Conservation (phyloP, 1,139 yeast species). For the Pichia sp. region DNA sequence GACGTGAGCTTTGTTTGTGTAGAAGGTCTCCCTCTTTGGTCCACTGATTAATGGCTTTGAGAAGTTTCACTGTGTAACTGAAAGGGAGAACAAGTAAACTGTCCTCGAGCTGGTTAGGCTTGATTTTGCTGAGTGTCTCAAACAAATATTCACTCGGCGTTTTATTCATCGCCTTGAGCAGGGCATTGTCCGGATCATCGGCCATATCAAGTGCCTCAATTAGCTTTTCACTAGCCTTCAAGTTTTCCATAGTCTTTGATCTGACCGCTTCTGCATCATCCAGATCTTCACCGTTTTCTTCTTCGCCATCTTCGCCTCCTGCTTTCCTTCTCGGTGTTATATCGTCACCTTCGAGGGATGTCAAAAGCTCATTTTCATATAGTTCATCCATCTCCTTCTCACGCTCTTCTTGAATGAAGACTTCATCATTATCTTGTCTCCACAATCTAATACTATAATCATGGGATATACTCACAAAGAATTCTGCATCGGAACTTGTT, state of each 20-base stretch:
- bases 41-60: constrained; percentile 73
- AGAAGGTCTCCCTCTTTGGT: constrained; percentile 40
- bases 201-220: constrained; percentile 93
- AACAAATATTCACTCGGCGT: constrained; percentile 76
- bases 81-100: constrained; percentile 88
- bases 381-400: constrained; percentile 93
- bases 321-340: constrained; percentile 29
- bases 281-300: constrained; percentile 42
- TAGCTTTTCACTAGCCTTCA: constrained; percentile 90
- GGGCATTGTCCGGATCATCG: constrained; percentile 60
- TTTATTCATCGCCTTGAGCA: constrained; percentile 62
- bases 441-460: constrained; percentile 90
- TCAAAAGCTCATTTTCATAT: constrained; percentile 70
- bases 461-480: constrained; percentile 82
- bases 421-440: constrained; percentile 90
- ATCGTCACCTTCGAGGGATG: constrained; percentile 50
- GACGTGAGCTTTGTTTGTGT: constrained; percentile 37
- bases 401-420: constrained; percentile 90
- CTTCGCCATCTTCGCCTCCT: constrained; percentile 32
- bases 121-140: constrained; percentile 60
- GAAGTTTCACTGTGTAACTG: constrained; percentile 65
- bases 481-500: constrained; percentile 62
- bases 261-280: constrained; percentile 62
- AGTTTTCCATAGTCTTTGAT: constrained; percentile 82
- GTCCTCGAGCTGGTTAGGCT: constrained; percentile 83